phyloP scores from a whole-genome alignment of 192 early-diverging fungal species.

The Spinellus fusiger region DNA sequence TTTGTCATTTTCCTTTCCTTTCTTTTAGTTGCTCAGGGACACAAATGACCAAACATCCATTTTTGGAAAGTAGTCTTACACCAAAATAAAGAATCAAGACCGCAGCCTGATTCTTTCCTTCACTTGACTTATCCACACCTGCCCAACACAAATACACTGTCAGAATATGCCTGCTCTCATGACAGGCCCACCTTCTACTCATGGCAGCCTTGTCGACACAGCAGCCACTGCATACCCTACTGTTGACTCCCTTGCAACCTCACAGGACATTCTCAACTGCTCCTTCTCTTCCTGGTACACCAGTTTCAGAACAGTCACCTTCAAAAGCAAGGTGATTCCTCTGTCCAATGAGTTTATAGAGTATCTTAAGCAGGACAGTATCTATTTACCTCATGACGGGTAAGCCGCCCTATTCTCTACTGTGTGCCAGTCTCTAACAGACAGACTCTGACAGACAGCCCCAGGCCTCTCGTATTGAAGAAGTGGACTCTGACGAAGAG shows the following conservation, averaged over 20 bases:
- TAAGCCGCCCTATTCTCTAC: conserved; percentile 8
- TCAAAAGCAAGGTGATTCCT: conserved; percentile 71
- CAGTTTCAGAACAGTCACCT: conserved; percentile 51
- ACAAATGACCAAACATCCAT: too few species aligned
- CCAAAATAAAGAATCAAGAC: too few species aligned
- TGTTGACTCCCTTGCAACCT: conserved; percentile 36
- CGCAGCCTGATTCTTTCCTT: too few species aligned
- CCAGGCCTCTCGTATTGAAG: conserved; percentile 22
- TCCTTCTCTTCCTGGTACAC: conserved; percentile 78
- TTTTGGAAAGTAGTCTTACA: too few species aligned
- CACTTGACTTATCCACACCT: too few species aligned
- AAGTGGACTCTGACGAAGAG: conserved; percentile 29
- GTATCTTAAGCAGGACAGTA: conserved; percentile 81
- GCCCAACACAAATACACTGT: too few species aligned
- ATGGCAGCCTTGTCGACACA: too few species aligned
- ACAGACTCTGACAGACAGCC: conserved; percentile 17
- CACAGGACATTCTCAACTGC: conserved; percentile 63
- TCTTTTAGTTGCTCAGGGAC: too few species aligned
- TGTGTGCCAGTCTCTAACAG: neutral
- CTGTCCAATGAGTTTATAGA: conserved; percentile 73
- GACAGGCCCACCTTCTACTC: too few species aligned
- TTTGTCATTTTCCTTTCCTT: too few species aligned
- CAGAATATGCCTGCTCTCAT: too few species aligned
- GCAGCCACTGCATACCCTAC: too few species aligned
- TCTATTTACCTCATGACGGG: conserved; percentile 73